Evolutionary conservation across 2,329 filamentous ascomycete species (phyloP), one percentile per base, ranked within the genome.

Genomic region (Diaporthe batatas): DNA sequence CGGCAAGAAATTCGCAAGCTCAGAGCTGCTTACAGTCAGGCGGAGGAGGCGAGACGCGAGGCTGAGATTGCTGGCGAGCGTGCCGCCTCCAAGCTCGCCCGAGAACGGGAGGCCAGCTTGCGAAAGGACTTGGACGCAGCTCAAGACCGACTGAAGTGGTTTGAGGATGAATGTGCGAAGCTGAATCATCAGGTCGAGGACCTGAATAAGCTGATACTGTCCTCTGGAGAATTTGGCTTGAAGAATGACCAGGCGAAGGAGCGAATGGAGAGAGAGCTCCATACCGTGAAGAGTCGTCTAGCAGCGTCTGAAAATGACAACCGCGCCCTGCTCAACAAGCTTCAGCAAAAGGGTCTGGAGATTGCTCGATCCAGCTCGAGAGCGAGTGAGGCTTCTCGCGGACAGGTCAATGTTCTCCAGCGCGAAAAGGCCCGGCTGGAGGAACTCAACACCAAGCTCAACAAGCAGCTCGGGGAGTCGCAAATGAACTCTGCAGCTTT

Each of bases 241-340:
- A 94, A 94, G 77, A 94, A 97, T 78, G 96, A 98, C 78, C 94
- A 98, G 79, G 93, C 95, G 76, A 98, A 98, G 81, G 95, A 98
- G 80, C 92, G 96, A 47, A 87, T 98, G 57, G 95, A 98, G 81
- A 91, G 95, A 29, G 96, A 99, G 80, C 88, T 98, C 8, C 92
- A 94, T 29, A 98, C 96, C 0, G 90, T 98, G 77, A 97, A 96
- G 81, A 95, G 95, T 74, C 92, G 96, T 29, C 86, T 99, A 53
- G 89, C 92, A 10, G 96, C 96, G 32, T 98, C 96, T 0, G 96
- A 99, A 81, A 98, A 98, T 78, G 96, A 98, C 83, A 98, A 98
- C 79, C 92, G 94, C 68, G 92, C 95, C 6, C 86, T 99, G n/a
- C 88, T 98, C 76, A 98, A 98, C 84, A 98, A 98, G 83, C 88